Evolutionary conservation across 148 eudicot species (phyloP), one percentile per base, ranked within the genome.

Genomic region (Camellia lanceoleosa): DNA sequence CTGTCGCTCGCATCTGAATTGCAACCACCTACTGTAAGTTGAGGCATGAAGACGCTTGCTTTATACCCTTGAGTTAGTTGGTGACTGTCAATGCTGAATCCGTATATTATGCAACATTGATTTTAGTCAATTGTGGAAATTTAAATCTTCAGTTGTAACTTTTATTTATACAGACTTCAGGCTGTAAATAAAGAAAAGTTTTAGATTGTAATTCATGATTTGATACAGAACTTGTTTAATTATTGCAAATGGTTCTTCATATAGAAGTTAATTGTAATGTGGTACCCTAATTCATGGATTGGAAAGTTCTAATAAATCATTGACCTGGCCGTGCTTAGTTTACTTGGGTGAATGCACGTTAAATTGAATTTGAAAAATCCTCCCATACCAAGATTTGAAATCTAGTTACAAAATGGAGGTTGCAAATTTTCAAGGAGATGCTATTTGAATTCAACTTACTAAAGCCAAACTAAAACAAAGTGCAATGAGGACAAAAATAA

Each of bases 11-110:
- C 58, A 46, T 76, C 19, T 38, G 58, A 15, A 49, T 30, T 7
- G 9, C 23, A 38, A 18, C 70, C 38, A 51, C 54, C 19, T 51
- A 59, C 54, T 66, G 73, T 54, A 78, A 69, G 74, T 70, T 70
- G 56, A 56, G 75, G 67, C 56, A 56, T 20, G 75, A 47, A 59
- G 67, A 46, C 43, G 38, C 30, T 41, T 41, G 12, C 49, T 42
- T 38, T 54, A 55, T 67, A 30, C 79, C 14, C 61, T 68, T 0
- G 47, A 20, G 54, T 42, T 18, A 38, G 49, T 55, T 56, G 72
- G 80, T 14, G 49, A 55, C 49, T 5, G 11, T 51, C 46, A 6
- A 51, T 43, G 68, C 47, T 47, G 3, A 15, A 3, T 54, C 41
- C 63, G 30, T 38, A 42, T 49, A 63, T 0, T 41, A 0, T 52